Evolutionary conservation across 1,284 basidiomycete genomes (phyloP), one percentile per base, ranked within the genome.

Genomic region (Ustilago trichophora): DNA sequence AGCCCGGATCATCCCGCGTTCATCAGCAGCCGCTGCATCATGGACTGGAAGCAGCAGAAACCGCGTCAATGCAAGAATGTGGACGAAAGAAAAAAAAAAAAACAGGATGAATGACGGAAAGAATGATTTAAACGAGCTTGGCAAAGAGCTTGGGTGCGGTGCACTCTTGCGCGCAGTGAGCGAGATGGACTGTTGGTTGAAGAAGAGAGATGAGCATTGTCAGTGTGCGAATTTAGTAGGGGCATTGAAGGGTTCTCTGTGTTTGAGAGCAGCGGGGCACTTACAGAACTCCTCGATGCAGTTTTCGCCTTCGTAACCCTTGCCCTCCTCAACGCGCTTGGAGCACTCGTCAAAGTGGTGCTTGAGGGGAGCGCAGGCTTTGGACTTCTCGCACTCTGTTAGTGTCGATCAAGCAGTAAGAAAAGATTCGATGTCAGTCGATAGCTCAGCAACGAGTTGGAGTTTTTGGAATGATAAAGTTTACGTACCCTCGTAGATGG

Each of bases 341-440:
- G 73, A 49, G 73, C 79, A 81, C 43, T 80, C 77, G 38, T 80
- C 76, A 47, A 81, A 81, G 76, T 81, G 79, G 64, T 78, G 77
- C 72, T 76, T 77, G 41, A 70, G 63, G 13, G 72, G 52, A 36
- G 71, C 70, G 54, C 79, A 81, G 19, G 62, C 53, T 34, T 78
- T 68, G 25, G 79, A 80, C 58, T 78, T 76, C 52, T 80, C 73
- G 69, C 79, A 81, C n/a, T 59, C 76, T 77, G 59, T 52, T 12
- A n/a, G n/a, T 5, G 33, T 12, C 19, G 7, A 22, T 34, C 32
- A 42, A 32, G 36, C n/a, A 8, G 19, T n/a, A 18, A 27, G 15
- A 22, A 13, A 12, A 12, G 34, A 16, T 11, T 21, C 36, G 24
- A 35, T 27, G 37, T 48, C 35, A 54, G 26, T 34, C 8, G 31